Percentiles rank a stretch among this genome's conserved stretches.
These are phyloP conservation scores for Penicillium nucicola DNA, from an alignment of 495 filamentous ascomycete genomes.

Conservation along the genomic window DNA sequence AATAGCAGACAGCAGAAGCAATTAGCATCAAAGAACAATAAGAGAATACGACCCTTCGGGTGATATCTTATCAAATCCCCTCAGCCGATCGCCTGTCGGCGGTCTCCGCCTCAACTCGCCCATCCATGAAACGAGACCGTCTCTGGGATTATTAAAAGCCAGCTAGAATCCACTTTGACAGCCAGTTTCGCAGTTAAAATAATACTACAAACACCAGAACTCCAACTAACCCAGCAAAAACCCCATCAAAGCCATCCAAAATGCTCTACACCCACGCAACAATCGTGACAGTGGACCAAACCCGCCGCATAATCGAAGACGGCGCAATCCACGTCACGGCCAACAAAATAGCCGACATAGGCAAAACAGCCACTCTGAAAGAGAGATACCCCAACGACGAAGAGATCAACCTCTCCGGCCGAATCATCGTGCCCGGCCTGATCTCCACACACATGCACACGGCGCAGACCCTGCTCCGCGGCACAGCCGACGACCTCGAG, in stretches of 20 bases:
- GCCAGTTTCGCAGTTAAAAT: no score
- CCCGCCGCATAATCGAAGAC: slow-evolving; percentile 42
- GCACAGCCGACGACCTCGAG: slow-evolving; percentile 44
- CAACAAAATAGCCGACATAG: slow-evolving; percentile 38
- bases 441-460: slow-evolving; percentile 51
- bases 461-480: slow-evolving; percentile 47
- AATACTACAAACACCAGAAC: no score
- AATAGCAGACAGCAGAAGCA: no score
- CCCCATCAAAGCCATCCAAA: neutral
- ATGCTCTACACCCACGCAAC: slow-evolving; percentile 41
- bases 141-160: no score
- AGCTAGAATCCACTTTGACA: no score
- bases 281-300: slow-evolving; percentile 44
- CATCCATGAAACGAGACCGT: no score
- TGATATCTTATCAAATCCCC: neutral
- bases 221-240: neutral
- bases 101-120: neutral
- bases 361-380: slow-evolving; percentile 29
- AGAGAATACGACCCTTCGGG: neutral
- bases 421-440: slow-evolving; percentile 46
- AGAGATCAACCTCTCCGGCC: slow-evolving; percentile 31
- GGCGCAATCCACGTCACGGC: slow-evolving; percentile 40
- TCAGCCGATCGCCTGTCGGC: neutral
- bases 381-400: slow-evolving; percentile 23
- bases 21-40: neutral